Conservation (phyloP, 305 asterid species). For the Euphrasia arctica region DNA sequence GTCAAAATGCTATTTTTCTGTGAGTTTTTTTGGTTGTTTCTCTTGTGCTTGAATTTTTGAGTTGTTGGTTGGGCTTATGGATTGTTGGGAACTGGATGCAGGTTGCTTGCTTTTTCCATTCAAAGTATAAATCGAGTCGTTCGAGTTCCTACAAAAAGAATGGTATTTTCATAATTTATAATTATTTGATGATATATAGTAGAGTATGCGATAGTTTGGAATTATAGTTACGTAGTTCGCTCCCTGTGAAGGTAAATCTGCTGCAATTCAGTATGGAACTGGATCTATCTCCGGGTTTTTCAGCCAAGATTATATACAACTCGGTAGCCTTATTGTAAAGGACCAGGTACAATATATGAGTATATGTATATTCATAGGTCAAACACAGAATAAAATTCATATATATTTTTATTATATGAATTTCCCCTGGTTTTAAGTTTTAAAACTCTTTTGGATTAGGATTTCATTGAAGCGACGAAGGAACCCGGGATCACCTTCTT, state of each 20-base stretch:
- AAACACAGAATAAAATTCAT: slow-evolving; percentile 2
- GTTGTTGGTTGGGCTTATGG: slow-evolving; percentile 14
- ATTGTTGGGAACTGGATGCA: slow-evolving; percentile 32
- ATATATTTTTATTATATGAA: neutral
- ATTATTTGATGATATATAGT: neutral
- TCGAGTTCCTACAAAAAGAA: slow-evolving; percentile 73
- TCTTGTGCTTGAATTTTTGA: neutral
- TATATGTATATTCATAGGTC: slow-evolving; percentile 25
- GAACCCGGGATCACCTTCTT: slow-evolving; percentile 80
- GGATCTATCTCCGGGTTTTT: slow-evolving; percentile 91
- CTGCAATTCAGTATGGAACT: slow-evolving; percentile 84
- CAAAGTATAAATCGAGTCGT: slow-evolving; percentile 69
- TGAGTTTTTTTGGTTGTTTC: slow-evolving; percentile 33
- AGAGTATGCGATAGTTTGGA: slow-evolving; percentile 7
- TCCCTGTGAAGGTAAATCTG: slow-evolving; percentile 67
- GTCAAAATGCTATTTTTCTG: slow-evolving; percentile 76
- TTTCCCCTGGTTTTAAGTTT: slow-evolving; percentile 7
- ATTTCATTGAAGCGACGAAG: slow-evolving; percentile 79
- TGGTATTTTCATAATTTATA: slow-evolving; percentile 35
- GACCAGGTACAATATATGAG: slow-evolving; percentile 54
- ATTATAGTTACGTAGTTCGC: slow-evolving; percentile 14
- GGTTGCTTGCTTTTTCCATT: slow-evolving; percentile 81
- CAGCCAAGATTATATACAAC: slow-evolving; percentile 63
- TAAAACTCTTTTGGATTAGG: slow-evolving; percentile 39
- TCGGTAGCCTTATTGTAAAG: slow-evolving; percentile 67